Evolutionary conservation across 148 eudicot genomes (phyloP).

Genomic region (Persicaria maculosa): DNA sequence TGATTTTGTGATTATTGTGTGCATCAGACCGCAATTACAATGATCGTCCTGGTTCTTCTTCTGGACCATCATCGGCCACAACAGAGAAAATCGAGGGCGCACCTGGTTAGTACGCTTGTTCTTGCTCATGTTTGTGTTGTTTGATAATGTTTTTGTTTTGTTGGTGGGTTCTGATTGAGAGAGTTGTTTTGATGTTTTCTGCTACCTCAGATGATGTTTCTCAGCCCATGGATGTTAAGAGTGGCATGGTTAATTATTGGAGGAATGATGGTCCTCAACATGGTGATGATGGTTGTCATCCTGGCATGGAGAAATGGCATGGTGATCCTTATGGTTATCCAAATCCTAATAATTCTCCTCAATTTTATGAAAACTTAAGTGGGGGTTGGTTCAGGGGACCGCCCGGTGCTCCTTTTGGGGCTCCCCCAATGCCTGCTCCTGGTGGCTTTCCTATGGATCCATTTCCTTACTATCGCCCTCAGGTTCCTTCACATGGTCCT

Average conservation of each 20-base stretch:
- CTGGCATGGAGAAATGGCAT: constrained; percentile 68
- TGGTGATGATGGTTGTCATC: constrained; percentile 45
- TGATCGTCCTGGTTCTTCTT: constrained; percentile 56
- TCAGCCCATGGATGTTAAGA: constrained; percentile 27
- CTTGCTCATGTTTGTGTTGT: background rate
- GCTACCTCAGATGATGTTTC: constrained; percentile 28
- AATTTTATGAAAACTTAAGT: constrained; percentile 62
- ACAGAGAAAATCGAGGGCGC: constrained; percentile 30
- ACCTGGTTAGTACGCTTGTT: constrained; percentile 26
- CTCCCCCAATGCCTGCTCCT: constrained; percentile 43
- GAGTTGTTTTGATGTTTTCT: background rate
- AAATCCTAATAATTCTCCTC: constrained; percentile 42
- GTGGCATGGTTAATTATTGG: constrained; percentile 39
- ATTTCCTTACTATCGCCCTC: constrained; percentile 74
- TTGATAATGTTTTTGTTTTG: background rate
- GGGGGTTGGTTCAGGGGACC: constrained; percentile 90
- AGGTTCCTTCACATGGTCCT: constrained; percentile 52
- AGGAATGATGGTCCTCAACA: constrained; percentile 45
- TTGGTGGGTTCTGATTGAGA: background rate
- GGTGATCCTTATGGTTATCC: constrained; percentile 57
- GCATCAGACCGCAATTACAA: constrained; percentile 43
- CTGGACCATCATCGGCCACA: constrained; percentile 32
- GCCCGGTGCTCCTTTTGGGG: constrained; percentile 65
- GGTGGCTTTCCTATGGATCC: constrained; percentile 85
- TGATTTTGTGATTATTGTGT: background rate